A percentile compares a stretch with the other conserved stretches of the same genome.
phyloP scores from a whole-genome alignment of 1,139 yeast species.

The Hanseniaspora uvarum region DNA sequence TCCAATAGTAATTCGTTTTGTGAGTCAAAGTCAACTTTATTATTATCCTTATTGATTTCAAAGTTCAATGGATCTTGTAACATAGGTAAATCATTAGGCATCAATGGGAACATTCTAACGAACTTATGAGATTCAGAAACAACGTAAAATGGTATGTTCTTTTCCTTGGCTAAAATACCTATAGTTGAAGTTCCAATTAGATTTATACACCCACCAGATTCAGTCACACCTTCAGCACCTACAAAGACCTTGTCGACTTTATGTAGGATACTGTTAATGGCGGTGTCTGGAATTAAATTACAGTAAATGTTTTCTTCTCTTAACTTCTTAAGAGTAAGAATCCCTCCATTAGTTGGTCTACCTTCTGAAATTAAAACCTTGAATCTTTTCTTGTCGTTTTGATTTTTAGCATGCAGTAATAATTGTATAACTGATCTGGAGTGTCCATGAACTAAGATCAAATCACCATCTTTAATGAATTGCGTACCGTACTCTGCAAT shows the following conservation, averaged over 20 bases:
- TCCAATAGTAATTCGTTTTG: slow-evolving; percentile 14
- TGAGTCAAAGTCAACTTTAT: slow-evolving; percentile 26
- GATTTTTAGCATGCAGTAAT: slow-evolving; percentile 47
- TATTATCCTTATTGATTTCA: slow-evolving; percentile 32
- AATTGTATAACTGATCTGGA: slow-evolving; percentile 83
- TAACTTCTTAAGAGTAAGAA: slow-evolving; percentile 58
- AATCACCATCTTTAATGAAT: slow-evolving; percentile 87
- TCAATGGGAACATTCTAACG: slow-evolving; percentile 87
- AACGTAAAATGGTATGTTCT: slow-evolving; percentile 87
- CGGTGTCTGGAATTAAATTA: slow-evolving; percentile 80
- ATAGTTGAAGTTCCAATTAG: slow-evolving; percentile 93
- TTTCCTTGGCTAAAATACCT: slow-evolving; percentile 82
- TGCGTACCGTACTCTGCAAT: slow-evolving; percentile 83
- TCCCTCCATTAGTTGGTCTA: slow-evolving; percentile 75
- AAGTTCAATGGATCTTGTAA: slow-evolving; percentile 39
- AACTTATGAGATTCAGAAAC: slow-evolving; percentile 94
- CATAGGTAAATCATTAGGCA: slow-evolving; percentile 83
- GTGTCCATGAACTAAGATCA: slow-evolving; percentile 77
- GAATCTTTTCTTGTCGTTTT: slow-evolving; percentile 56
- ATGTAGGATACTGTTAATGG: slow-evolving; percentile 86
- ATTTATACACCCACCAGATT: slow-evolving; percentile 94
- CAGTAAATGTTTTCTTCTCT: slow-evolving; percentile 80
- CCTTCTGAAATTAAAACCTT: slow-evolving; percentile 89
- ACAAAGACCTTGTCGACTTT: slow-evolving; percentile 86
- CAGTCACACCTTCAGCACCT: slow-evolving; percentile 99